These are phyloP conservation scores for Porogramme epimiltina DNA, from an alignment of 1,284 basidiomycete species.

Conservation along the genomic window DNA sequence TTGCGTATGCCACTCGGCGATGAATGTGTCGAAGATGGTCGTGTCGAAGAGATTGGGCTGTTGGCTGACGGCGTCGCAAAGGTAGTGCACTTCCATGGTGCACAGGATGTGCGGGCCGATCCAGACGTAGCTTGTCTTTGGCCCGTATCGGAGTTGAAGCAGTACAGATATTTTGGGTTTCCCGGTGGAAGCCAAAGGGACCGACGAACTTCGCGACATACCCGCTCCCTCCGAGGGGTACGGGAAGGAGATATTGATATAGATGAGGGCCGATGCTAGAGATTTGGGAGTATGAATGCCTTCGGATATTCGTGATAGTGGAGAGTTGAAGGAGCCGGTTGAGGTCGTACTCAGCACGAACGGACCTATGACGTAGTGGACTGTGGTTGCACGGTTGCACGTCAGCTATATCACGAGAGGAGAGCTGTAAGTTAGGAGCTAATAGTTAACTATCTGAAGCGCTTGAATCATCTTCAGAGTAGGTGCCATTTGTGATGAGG, in stretches of 20 bases:
- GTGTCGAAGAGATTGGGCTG: conserved; percentile 87
- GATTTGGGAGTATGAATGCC: conserved; percentile 67
- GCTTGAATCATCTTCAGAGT: conserved; percentile 89
- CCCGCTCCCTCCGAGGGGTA: conserved; percentile 83
- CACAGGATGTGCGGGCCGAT: conserved; percentile 56
- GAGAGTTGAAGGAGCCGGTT: conserved; percentile 66
- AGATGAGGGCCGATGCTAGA: conserved; percentile 65
- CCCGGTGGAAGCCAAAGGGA: conserved; percentile 82
- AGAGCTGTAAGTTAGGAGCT: conserved; percentile 81
- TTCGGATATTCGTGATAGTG: conserved; percentile 54
- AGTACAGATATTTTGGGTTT: conserved; percentile 87
- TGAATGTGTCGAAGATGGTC: conserved; percentile 84
- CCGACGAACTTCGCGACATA: conserved; percentile 90
- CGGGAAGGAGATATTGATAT: conserved; percentile 75
- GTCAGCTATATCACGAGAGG: conserved; percentile 10
- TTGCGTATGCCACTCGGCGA: conserved; percentile 86
- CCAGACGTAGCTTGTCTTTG: conserved; percentile 61
- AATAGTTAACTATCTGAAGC: conserved; percentile 87
- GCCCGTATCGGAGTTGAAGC: conserved; percentile 87
- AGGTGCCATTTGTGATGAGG: conserved; percentile 79
- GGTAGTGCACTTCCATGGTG: conserved; percentile 65
- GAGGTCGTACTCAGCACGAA: conserved; percentile 82
- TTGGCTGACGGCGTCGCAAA: conserved; percentile 88
- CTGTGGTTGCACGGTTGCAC: conserved; percentile 46
- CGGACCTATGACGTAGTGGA: conserved; percentile 78